Base-by-base conservation (phyloP, 176 grass and related monocot species). In the Pontederia paniculata region DNA sequence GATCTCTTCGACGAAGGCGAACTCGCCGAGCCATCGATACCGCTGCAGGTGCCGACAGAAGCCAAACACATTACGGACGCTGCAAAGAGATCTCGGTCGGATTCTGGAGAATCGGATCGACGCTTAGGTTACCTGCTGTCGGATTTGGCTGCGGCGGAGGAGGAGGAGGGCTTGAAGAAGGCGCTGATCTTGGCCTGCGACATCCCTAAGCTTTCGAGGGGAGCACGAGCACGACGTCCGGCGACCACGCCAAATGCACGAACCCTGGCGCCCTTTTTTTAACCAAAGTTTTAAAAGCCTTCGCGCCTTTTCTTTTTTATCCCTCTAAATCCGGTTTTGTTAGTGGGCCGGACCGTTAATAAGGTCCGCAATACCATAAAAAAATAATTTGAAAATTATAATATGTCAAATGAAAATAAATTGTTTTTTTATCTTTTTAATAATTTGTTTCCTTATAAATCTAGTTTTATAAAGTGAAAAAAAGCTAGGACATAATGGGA, bases 151-250 rank as follows among this genome's bases (percentile, higher is more conserved):
- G 28, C 9, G 3, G 10, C 16, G 9, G 20, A 22, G 20, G 61
- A 25, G 12, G 21, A 50, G 17, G 37, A 52, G 57, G 57, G 66
- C 70, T 75, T 81, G 77, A 89, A 89, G 79, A 88, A 88, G 21
- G 75, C 54, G 21, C 76, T 88, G 57, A 88, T 82, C 79, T 88
- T 88, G 14, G 75, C 45, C 63, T 88, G 84, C 79, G 12, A 22
- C 54, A 56, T 56, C 54, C 7, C 21, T 8, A 50, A 50, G 48
- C 48, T 16, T 16, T 15, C 15, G n/a, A n/a, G 48, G 6, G 48
- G 48, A 12, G 48, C 15, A n/a, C 48, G 48, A 50, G 45, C 14
- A 12, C 14, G 45, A 48, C 45, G 45, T 48, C 45, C 15, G 28
- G 5, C 28, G 28, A 37, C 28, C 28, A 37, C 28, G 5, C 28